These are phyloP conservation scores for Rhypophila decipiens DNA, from an alignment of 495 filamentous ascomycete genomes.

Conservation along the genomic window DNA sequence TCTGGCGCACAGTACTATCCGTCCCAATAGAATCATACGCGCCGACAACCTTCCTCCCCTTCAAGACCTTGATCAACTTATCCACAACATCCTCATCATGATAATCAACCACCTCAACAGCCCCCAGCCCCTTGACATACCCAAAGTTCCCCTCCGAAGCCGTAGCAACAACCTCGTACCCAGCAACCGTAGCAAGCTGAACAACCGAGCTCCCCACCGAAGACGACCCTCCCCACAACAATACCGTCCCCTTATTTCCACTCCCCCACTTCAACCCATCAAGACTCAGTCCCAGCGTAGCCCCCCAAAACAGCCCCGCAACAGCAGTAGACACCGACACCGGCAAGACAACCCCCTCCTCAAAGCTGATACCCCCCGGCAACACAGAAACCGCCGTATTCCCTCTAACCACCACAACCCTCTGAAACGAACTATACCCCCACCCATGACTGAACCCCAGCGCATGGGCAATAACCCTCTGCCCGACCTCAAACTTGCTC, in stretches of 20 bases:
- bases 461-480: conserved; percentile 32
- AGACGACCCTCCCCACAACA: conserved; percentile 57
- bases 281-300: conserved; percentile 26
- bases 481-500: conserved; percentile 35
- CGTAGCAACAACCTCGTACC: conserved; percentile 53
- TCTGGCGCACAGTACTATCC: not conserved
- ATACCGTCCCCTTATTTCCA: conserved; percentile 22
- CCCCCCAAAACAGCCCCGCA: conserved; percentile 35
- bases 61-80: conserved; percentile 24
- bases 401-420: conserved; percentile 28
- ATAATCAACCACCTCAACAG: conserved; percentile 55
- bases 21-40: conserved; percentile 1
- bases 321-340: conserved; percentile 43
- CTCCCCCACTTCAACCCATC: conserved; percentile 19
- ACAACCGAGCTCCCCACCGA: conserved; percentile 56
- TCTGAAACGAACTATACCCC: conserved; percentile 33
- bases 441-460: too few species aligned
- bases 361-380: conserved; percentile 36
- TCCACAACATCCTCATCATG: conserved; percentile 23
- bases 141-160: conserved; percentile 49
- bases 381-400: conserved; percentile 27
- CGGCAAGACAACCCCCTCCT: conserved; percentile 41
- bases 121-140: conserved; percentile 47
- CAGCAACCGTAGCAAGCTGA: conserved; percentile 53
- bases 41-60: conserved; percentile 17